These are phyloP conservation scores for Sclerotinia sclerotiorum DNA, from an alignment of 2,329 filamentous ascomycete species.

Conservation along the genomic window DNA sequence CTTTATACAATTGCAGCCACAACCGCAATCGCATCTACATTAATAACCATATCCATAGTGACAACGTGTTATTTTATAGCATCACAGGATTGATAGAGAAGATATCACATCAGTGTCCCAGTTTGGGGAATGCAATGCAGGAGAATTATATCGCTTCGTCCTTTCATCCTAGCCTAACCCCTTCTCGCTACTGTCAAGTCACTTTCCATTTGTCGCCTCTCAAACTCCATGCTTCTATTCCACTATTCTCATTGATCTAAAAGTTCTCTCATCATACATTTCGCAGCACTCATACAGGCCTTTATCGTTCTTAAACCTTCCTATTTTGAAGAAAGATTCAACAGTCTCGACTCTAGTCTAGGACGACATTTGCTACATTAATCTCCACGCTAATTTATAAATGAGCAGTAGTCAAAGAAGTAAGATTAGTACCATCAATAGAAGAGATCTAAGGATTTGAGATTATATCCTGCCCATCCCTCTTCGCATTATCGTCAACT, in stretches of 20 bases:
- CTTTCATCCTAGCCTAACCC: too few species aligned
- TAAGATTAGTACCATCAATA: constrained; percentile 7
- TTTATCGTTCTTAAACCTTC: not conserved
- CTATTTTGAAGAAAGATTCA: not conserved
- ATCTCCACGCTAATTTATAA: not conserved
- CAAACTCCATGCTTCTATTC: not conserved
- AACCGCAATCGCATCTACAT: too few species aligned
- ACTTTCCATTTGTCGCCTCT: not conserved
- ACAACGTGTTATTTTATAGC: too few species aligned
- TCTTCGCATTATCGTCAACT: not conserved
- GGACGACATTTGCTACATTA: not conserved
- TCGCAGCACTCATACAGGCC: not conserved
- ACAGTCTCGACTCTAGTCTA: not conserved
- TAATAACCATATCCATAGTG: too few species aligned
- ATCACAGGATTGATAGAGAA: too few species aligned
- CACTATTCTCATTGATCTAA: not conserved
- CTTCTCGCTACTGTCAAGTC: too few species aligned
- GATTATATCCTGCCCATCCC: not conserved
- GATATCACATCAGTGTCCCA: too few species aligned
- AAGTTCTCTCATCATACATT: not conserved
- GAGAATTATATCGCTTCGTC: too few species aligned
- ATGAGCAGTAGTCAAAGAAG: not conserved
- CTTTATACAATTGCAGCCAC: too few species aligned
- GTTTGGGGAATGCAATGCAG: too few species aligned
- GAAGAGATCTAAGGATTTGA: not conserved